Base-by-base conservation (phyloP, 345 rosid species). In the Moricandia arvensis region DNA sequence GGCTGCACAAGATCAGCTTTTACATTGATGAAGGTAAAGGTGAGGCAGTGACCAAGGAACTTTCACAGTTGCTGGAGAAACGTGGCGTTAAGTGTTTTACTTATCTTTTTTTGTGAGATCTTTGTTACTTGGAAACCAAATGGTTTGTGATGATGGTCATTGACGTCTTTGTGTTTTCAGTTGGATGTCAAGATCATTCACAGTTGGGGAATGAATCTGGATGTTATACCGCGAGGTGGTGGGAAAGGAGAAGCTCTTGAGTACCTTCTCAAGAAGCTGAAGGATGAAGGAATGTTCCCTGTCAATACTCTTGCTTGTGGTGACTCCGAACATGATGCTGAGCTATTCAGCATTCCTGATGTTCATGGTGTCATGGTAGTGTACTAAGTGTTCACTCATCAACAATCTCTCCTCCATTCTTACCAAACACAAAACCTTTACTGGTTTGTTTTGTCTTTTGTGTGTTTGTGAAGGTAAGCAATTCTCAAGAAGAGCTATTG, bases 221-320 rank as follows among this genome's bases (percentile, higher is more conserved):
- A 93, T 82, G 87, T 95, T 68, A 84, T 95, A 66, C 91, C 98
- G 1, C 84, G 83, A 83, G 91, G 93, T 80, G 98, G 90, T 54
- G 99, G 99, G 15, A 95, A 95, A 87, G 98, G 99, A 60, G 96
- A 92, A 82, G 99, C 98, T 26, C 97, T 93, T 16, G 91, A 96
- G 24, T 95, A 95, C 83, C 84, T 95, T 74, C 89, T 85, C 47
- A 81, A 83, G 85, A 90, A 92, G 74, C 87, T 95, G 10, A 85
- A 83, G 76, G 55, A 68, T 71, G 86, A 82, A 79, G 89, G 94
- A 81, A 85, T 81, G 63, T 75, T 81, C 35, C 99, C 99, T 7
- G 59, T 12, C n/a, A 90, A 86, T 70, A 95, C 96, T 63, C 97
- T 95, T 80, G 99, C 78, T 34, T 93, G 99, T 53, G 99, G 99